Base-by-base conservation (phyloP, 495 filamentous ascomycete species). In the Jackrogersella multiformis region DNA sequence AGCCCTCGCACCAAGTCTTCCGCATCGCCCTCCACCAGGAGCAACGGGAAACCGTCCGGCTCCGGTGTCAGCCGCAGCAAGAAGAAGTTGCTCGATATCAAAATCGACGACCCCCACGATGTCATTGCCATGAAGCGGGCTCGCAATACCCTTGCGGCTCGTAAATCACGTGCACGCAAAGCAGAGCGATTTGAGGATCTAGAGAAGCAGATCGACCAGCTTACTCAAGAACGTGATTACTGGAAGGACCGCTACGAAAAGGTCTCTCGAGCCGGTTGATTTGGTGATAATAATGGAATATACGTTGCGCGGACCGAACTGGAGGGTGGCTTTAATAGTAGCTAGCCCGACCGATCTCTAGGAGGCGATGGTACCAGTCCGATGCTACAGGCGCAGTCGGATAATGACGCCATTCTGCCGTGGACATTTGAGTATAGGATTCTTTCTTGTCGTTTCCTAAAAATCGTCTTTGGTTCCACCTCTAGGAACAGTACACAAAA, bases 91-190 rank as follows among this genome's bases (percentile, higher is more conserved):
- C 89, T 91, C 53, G 90, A 91, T 6, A 92, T 98, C 74, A 79
- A 83, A 23, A 83, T 91, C 15, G 86, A 89, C 30, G 94, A 97
- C 72, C 89, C 90, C 0, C 76, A 73, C 30, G 91, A 94, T 70
- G 78, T 79, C 0, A 76, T 91, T 12, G 92, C 92, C 8, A 85
- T 92, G 82, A 98, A 97, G 85, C 92, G 95, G 66, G 94, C 94
- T 32, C 89, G 94, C 59, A 99, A 99, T 78, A 99, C 95, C 12
- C 83, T 94, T 78, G 95, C 95, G 44, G 95, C 95, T 64, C 92
- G 95, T 41, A 97, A 97, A 78, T 97, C 94, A 36, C 90, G 95
- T 10, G 87, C 91, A 62, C 89, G 92, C 68, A 94, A 95, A 78
- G 81, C 91, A 6, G 81, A 88, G 69, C 87, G 87, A 52, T 82